Percentiles rank a stretch among this genome's conserved stretches.
Conservation (phyloP, 2,329 filamentous ascomycete genomes). For the Periconia digitata region DNA sequence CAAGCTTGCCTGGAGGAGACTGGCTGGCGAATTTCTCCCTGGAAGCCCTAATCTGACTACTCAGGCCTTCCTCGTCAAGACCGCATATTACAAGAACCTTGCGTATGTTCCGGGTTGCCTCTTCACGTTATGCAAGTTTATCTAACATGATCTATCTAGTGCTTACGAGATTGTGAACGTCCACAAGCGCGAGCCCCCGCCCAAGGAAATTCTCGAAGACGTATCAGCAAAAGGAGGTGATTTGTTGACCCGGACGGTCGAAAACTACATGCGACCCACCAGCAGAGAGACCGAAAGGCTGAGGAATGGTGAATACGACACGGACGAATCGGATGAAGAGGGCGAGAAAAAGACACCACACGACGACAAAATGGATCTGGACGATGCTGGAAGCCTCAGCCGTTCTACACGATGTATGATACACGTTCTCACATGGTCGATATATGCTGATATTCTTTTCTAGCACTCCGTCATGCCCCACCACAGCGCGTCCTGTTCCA, state of each 20-base stretch:
- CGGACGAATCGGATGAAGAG: conserved; percentile 49
- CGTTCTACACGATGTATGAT: conserved; percentile 39
- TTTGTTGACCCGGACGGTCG: conserved; percentile 74
- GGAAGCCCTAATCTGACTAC: conserved; percentile 75
- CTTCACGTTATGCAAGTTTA: conserved; percentile 2
- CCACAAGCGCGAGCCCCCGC: conserved; percentile 78
- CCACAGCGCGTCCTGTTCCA: conserved; percentile 83
- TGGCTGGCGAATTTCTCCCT: conserved; percentile 76
- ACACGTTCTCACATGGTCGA: not conserved
- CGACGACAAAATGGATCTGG: conserved; percentile 52
- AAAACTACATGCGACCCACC: conserved; percentile 66
- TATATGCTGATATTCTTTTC: conserved; percentile 29
- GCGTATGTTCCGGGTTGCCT: conserved; percentile 51
- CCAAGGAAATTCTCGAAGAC: conserved; percentile 84
- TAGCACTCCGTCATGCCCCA: conserved; percentile 75
- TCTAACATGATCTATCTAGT: conserved; percentile 31
- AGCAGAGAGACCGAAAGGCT: conserved; percentile 50
- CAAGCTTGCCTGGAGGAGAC: conserved; percentile 81
- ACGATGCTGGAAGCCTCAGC: conserved; percentile 50
- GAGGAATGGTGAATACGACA: conserved; percentile 58
- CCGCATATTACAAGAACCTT: conserved; percentile 86
- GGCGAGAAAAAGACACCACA: conserved; percentile 53
- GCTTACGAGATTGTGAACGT: conserved; percentile 82
- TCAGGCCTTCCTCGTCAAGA: conserved; percentile 84
- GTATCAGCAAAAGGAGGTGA: conserved; percentile 76